A percentile compares a stretch with the other conserved stretches of the same genome.
phyloP scores from a whole-genome alignment of 306 rosid genomes.

The Ammopiptanthus mongolicus region DNA sequence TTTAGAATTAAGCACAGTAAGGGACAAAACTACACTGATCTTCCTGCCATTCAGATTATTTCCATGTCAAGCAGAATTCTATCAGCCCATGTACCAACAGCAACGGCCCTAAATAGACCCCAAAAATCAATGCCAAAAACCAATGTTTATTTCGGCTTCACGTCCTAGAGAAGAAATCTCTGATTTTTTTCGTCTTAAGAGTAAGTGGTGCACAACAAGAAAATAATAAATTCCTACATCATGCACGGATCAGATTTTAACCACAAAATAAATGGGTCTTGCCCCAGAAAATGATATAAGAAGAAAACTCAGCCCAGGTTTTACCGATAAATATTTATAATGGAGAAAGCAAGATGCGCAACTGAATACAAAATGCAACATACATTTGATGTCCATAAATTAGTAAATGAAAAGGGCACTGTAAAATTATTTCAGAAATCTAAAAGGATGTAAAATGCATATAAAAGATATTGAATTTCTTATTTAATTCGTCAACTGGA shows the following conservation, averaged over 20 bases:
- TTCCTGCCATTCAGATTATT: too few species aligned
- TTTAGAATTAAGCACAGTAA: too few species aligned
- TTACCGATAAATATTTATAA: not conserved
- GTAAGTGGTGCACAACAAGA: not conserved
- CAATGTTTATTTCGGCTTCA: not conserved
- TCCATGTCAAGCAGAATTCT: too few species aligned
- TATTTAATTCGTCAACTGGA: not conserved
- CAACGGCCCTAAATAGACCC: not conserved
- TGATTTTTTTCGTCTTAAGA: not conserved
- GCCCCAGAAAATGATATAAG: not conserved
- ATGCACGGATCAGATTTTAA: not conserved
- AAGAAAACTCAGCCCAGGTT: not conserved
- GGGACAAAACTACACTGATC: too few species aligned
- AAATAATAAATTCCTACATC: not conserved
- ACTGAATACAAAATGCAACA: not conserved
- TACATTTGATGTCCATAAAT: not conserved
- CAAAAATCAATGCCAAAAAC: not conserved
- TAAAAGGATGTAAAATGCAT: not conserved
- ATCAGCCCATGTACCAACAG: not conserved
- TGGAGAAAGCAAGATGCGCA: not conserved
- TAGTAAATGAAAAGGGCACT: not conserved
- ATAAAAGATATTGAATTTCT: not conserved
- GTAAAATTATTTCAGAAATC: not conserved
- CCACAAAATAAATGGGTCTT: not conserved
- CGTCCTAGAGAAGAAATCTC: not conserved